A percentile compares a stretch with the other conserved stretches of the same genome.
phyloP scores from a whole-genome alignment of 169 alveolate species.

The Plasmodium coatneyi region DNA sequence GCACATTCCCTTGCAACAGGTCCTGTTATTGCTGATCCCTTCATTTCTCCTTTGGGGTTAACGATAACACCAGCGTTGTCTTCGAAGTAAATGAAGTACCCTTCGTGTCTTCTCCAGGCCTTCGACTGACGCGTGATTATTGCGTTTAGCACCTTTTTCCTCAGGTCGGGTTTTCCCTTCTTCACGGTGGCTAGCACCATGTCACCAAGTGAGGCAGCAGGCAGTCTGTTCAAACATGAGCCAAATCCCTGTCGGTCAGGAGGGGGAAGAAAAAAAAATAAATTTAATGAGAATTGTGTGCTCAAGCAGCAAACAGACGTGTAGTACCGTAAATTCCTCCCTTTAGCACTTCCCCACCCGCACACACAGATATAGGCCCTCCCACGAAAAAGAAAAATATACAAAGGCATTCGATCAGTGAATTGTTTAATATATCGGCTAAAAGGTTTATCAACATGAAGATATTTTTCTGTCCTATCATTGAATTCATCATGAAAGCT shows the following conservation, averaged over 20 bases:
- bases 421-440: constrained; percentile 34
- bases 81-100: constrained; percentile 98
- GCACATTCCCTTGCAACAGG: constrained; percentile 99
- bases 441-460: constrained; percentile 36
- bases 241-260: constrained; percentile 90
- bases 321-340: neutral
- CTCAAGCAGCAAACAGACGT: neutral
- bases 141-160: constrained; percentile 98
- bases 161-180: constrained; percentile 99
- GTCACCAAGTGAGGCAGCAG: constrained; percentile 99
- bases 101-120: constrained; percentile 99
- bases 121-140: constrained; percentile 98
- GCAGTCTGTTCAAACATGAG: constrained; percentile 97
- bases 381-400: neutral
- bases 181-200: constrained; percentile 98
- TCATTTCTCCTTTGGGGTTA: constrained; percentile 99
- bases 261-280: neutral
- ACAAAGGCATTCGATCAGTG: constrained; percentile 29
- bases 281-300: neutral
- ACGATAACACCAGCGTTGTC: constrained; percentile 99
- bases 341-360: neutral
- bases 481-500: constrained; percentile 57
- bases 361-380: constrained; percentile 2
- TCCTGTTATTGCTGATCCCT: constrained; percentile 99
- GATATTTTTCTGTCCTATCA: constrained; percentile 66